Base-by-base conservation (phyloP, 1,139 yeast genomes). In the Geotrichum phurueaensis region DNA sequence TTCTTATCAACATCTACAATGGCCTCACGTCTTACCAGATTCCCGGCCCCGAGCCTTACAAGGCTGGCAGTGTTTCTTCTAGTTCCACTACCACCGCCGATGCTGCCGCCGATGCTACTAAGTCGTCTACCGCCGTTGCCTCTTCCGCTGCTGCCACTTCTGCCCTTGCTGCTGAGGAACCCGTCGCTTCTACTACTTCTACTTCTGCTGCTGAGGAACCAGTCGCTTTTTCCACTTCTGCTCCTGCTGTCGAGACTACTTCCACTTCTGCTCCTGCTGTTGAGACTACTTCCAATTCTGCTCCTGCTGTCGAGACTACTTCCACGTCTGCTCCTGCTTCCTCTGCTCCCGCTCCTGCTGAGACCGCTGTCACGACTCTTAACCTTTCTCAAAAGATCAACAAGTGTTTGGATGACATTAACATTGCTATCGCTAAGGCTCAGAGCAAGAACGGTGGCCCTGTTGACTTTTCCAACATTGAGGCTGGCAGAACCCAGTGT, bases 21-120 rank as follows among this genome's bases (percentile, higher is more conserved):
- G 54, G 49, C 9, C 57, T 61, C 25, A 57, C 25, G 5, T 25
- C n/a, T 33, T 47, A 52, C 43, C n/a, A 57, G 18, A 51, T 61
- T 54, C 63, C 64, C 18, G 60, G 63, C n/a, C 60, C 63, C 18
- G 49, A 51, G 43, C 31, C 56, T 25, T 51, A 62, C 57, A n/a
- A 51, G 22, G 47, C 51, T 52, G 58, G 57, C 53, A 50, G 57
- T 50, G 18, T 47, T 52, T 45, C 48, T 33, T 48, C 55, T 48
- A 51, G 47, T n/a, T n/a, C n/a, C n/a, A n/a, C n/a, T n/a, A n/a
- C n/a, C n/a, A n/a, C n/a, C n/a, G 13, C 43, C 13, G 31, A 7
- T 27, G 2, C 43, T 25, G 23, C 18, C 22, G 50, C 20, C n/a
- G n/a, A n/a, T n/a, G n/a, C n/a, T n/a, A n/a, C n/a, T n/a, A n/a